Evolutionary conservation across 208 protist genomes (phyloP), one percentile per base, ranked within the genome.

Genomic region (Leishmania braziliensis): DNA sequence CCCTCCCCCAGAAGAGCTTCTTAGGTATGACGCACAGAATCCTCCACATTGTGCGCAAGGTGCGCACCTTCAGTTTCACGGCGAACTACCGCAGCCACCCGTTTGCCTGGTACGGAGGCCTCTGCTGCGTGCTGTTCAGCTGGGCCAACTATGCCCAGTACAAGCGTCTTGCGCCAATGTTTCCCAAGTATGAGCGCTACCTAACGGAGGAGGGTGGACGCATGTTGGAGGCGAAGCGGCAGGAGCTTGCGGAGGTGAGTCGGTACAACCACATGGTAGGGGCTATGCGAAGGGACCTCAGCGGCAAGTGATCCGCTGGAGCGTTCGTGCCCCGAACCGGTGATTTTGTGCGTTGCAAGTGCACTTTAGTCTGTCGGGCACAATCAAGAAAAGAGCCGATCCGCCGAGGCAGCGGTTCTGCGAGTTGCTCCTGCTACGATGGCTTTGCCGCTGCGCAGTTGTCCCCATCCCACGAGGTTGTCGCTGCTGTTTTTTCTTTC

Each of bases 81-180:
- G 83, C 85, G 29, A 95, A 86, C 72, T 94, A 86, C 75, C 86
- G 84, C 9, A 86, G 69, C 8, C 84, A 88, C 58, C 91, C 91
- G 14, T 95, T 92, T 74, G 73, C 68, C 4, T 93, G 90, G 87
- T 96, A 96, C 77, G 60, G 72, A 39, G 86, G 84, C 6, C 33
- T 93, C 16, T 95, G 84, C 73, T 62, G 80, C 26, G 63, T 82
- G 33, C 88, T 96, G 14, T 39, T 93, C 36, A 73, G 66, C 33
- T 96, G 91, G 91, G 93, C 93, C 6, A 96, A 96, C 80, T 91
- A 89, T 29, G 90, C 89, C 36, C 93, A 95, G 82, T 94, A 95
- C 84, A 84, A 91, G 78, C 93, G 93, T 2, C 85, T 95, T 0
- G 83, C 75, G 18, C 88, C 90, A 12, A 91, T 96, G 86, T 96